A percentile compares a stretch with the other conserved stretches of the same genome.
Conservation (phyloP, 371 early-diverging fungal genomes). For the Mortierella sp. region DNA sequence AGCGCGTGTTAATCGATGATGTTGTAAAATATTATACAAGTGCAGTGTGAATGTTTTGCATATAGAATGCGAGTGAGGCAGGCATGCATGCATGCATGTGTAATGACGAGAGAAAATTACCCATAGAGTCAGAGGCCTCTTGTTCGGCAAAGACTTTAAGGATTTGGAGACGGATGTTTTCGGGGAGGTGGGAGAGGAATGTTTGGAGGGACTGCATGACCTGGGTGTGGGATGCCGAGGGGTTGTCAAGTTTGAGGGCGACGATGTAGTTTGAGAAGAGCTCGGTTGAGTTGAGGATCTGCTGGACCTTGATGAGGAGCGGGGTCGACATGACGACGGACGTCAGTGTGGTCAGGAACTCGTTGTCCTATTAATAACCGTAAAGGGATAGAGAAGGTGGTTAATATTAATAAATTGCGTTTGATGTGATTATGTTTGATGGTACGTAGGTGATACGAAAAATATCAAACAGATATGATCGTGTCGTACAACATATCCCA, state of each 20-base stretch:
- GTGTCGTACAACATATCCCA: background rate
- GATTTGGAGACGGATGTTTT: conserved; percentile 45
- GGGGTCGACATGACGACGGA: conserved; percentile 56
- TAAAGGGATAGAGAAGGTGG: background rate
- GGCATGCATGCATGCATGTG: too few species aligned
- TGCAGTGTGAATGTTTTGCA: background rate
- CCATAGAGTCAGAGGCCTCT: conserved; percentile 59
- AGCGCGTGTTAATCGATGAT: too few species aligned
- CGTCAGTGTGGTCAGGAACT: conserved; percentile 46
- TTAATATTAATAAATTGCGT: conserved; percentile 2
- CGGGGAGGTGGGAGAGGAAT: conserved; percentile 52
- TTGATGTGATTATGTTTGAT: too few species aligned
- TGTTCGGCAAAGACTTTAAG: conserved; percentile 60
- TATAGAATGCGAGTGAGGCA: too few species aligned
- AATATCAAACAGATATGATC: background rate
- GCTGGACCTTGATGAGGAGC: conserved; percentile 51
- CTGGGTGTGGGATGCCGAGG: conserved; percentile 59
- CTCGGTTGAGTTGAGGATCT: conserved; percentile 38
- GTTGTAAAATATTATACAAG: background rate
- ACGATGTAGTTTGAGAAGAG: conserved; percentile 48
- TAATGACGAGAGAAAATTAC: conserved; percentile 25
- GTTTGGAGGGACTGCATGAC: conserved; percentile 61
- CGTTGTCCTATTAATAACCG: conserved; percentile 28
- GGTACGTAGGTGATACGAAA: background rate
- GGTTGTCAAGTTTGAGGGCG: conserved; percentile 60